A percentile compares a stretch with the other conserved stretches of the same genome.
Conservation (phyloP, 139 green algal species). For the Chara braunii region DNA sequence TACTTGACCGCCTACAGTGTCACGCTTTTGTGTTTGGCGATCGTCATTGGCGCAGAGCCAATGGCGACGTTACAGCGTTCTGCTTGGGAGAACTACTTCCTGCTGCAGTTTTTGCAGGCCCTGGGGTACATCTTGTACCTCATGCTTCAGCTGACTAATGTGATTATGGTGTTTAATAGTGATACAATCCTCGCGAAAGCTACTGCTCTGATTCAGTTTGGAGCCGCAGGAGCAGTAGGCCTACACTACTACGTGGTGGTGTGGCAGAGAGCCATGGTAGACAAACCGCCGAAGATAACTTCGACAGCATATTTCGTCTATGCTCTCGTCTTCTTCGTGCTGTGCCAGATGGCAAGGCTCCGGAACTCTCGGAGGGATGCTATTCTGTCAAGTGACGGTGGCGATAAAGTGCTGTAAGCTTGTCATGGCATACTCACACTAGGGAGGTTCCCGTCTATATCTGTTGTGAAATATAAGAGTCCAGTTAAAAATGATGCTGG, state of each 20-base stretch:
- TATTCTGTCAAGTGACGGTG: too few relatives aligned
- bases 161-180: neutral
- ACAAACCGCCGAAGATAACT: slow-evolving; percentile 9
- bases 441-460: too few relatives aligned
- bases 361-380: too few relatives aligned
- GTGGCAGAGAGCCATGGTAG: slow-evolving; percentile 30
- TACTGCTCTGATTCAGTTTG: too few relatives aligned
- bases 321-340: neutral
- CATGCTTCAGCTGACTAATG: slow-evolving; percentile 2
- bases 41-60: slow-evolving; percentile 14
- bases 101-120: slow-evolving; percentile 18
- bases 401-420: too few relatives aligned
- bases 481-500: too few relatives aligned
- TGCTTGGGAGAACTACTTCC: neutral
- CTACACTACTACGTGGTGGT: slow-evolving; percentile 37
- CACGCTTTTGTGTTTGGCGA: neutral
- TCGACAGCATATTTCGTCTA: slow-evolving; percentile 19
- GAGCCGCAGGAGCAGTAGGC: neutral
- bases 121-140: slow-evolving; percentile 16
- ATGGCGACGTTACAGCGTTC: slow-evolving; percentile 1
- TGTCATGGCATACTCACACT: too few relatives aligned
- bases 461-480: too few relatives aligned
- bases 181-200: too few relatives aligned
- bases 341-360: too few relatives aligned
- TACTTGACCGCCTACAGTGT: slow-evolving; percentile 19